Evolutionary conservation across 768 basidiomycete species (phyloP).

Genomic region (Boletus eberwhitei): DNA sequence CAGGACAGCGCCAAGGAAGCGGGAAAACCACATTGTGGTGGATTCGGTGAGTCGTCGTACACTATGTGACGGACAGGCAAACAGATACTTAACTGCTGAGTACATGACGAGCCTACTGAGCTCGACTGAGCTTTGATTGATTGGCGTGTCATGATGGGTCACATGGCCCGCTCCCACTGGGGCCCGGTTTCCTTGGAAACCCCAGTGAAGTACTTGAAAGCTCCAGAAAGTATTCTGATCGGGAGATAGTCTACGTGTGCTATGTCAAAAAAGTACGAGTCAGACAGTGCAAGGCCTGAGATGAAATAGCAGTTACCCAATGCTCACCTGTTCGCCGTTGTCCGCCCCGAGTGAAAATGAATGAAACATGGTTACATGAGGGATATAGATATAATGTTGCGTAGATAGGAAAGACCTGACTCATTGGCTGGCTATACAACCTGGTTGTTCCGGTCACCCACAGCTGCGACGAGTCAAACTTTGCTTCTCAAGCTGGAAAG

Average conservation of each 20-base stretch:
- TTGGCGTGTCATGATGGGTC: background rate
- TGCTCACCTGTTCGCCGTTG: background rate
- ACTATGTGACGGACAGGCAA: background rate
- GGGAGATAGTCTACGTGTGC: background rate
- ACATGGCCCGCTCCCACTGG: background rate
- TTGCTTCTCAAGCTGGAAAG: no score
- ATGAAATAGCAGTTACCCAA: background rate
- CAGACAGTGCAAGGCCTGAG: background rate
- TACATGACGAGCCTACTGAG: no score
- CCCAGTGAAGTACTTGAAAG: background rate
- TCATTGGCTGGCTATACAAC: background rate
- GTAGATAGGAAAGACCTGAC: background rate
- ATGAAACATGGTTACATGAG: background rate
- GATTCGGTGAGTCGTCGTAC: background rate
- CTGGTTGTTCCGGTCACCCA: background rate
- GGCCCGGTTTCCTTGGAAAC: no score
- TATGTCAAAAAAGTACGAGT: no score
- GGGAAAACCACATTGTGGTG: background rate
- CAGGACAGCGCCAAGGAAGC: background rate
- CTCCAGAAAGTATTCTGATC: background rate
- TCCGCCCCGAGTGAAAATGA: background rate
- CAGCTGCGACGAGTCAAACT: no score
- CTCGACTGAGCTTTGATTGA: no score
- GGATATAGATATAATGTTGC: background rate
- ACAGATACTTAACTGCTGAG: no score